phyloP scores from a whole-genome alignment of 208 protist species.

The Trypanosoma lewisi region DNA sequence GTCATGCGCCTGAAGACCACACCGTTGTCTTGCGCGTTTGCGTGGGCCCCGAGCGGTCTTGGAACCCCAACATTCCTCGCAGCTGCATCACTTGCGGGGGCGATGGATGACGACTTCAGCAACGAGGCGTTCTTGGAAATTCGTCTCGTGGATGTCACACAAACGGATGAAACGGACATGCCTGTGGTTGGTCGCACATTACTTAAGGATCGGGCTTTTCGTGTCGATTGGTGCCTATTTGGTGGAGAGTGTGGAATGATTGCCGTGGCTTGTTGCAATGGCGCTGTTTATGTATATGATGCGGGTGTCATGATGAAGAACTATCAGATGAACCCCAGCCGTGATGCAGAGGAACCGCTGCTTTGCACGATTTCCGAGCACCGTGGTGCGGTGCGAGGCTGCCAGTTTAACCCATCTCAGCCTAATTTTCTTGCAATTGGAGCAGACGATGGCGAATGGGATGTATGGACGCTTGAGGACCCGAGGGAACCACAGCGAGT shows the following conservation, averaged over 20 bases:
- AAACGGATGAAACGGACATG: constrained; percentile 71
- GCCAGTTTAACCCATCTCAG: constrained; percentile 94
- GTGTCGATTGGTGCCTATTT: constrained; percentile 77
- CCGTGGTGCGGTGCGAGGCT: constrained; percentile 71
- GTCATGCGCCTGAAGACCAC: constrained; percentile 67
- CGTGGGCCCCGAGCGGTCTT: constrained; percentile 60
- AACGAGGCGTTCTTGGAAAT: constrained; percentile 64
- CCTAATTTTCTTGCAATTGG: constrained; percentile 80
- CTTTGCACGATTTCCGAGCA: constrained; percentile 86
- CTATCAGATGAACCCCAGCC: constrained; percentile 23
- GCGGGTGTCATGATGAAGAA: constrained; percentile 45
- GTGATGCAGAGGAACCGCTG: constrained; percentile 34
- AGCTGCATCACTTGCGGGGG: constrained; percentile 57
- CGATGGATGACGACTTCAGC: constrained; percentile 80
- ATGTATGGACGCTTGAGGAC: constrained; percentile 91
- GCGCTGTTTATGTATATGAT: constrained; percentile 71
- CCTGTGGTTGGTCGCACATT: constrained; percentile 47
- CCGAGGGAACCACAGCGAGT: constrained; percentile 55
- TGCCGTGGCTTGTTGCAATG: constrained; percentile 60
- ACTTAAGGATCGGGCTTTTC: constrained; percentile 55
- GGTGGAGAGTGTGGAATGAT: constrained; percentile 59
- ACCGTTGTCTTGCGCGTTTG: constrained; percentile 64
- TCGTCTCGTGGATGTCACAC: constrained; percentile 60
- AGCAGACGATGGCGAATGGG: constrained; percentile 65
- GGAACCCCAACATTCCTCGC: constrained; percentile 63